phyloP scores from a whole-genome alignment of 2,329 filamentous ascomycete genomes.

The Gremmenia infestans region DNA sequence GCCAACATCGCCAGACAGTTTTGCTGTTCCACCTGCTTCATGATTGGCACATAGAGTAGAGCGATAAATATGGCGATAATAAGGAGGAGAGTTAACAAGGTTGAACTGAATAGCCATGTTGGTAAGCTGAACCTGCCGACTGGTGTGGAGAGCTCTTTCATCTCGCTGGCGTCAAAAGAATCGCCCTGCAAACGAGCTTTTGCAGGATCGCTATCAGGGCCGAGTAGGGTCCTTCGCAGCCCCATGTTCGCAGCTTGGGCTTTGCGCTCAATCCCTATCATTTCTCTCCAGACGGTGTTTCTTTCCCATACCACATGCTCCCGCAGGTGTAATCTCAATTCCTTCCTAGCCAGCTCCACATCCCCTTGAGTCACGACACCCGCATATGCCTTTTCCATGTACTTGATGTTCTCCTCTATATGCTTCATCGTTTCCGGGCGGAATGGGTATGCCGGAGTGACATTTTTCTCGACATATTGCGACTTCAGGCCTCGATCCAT shows the following conservation, averaged over 20 bases:
- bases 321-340: conserved; percentile 82
- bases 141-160: conserved; percentile 72
- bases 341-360: conserved; percentile 68
- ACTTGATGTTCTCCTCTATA: conserved; percentile 65
- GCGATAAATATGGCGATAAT: conserved; percentile 70
- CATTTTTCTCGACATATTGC: conserved; percentile 67
- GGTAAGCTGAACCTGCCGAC: conserved; percentile 73
- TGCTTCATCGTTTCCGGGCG: conserved; percentile 62
- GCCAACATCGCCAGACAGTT: conserved; percentile 92
- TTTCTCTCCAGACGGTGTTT: conserved; percentile 97
- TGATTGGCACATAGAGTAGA: conserved; percentile 72
- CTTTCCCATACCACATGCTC: conserved; percentile 99
- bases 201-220: conserved; percentile 62
- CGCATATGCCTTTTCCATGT: conserved; percentile 76
- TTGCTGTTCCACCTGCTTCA: conserved; percentile 85
- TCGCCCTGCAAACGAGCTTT: conserved; percentile 79
- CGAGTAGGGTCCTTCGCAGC: conserved; percentile 70
- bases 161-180: conserved; percentile 55
- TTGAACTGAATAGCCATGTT: conserved; percentile 76
- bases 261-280: conserved; percentile 96
- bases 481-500: conserved; percentile 75
- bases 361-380: conserved; percentile 80
- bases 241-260: conserved; percentile 92
- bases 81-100: conserved; percentile 69
- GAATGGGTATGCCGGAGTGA: conserved; percentile 80